Conservation (phyloP, 371 early-diverging fungal species). For the Conidiobolus incongruus region DNA sequence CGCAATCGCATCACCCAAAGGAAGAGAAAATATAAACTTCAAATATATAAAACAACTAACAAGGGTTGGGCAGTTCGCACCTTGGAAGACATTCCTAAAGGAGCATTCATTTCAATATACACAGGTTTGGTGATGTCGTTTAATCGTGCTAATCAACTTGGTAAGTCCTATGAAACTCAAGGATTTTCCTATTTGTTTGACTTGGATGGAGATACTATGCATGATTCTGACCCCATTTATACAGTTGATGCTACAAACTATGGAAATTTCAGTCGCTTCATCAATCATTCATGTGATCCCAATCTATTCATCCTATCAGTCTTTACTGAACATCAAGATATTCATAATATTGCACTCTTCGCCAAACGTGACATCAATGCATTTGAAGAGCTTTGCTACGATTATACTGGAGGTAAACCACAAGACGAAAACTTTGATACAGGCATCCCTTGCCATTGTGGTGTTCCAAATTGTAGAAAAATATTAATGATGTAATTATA, state of each 20-base stretch:
- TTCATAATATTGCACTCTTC: too few relatives aligned
- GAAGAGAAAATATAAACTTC: constrained; percentile 17
- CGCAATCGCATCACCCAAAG: constrained; percentile 40
- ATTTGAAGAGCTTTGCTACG: too few relatives aligned
- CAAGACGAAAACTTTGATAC: too few relatives aligned
- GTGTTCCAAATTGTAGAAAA: too few relatives aligned
- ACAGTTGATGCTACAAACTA: constrained; percentile 33
- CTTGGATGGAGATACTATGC: constrained; percentile 19
- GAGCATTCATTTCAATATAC: constrained; percentile 37
- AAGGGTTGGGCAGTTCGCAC: constrained; percentile 45
- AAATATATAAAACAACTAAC: constrained; percentile 19
- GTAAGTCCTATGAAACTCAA: constrained; percentile 14
- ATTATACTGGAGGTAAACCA: too few relatives aligned
- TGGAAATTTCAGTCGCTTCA: constrained; percentile 44
- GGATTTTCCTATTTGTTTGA: constrained; percentile 32
- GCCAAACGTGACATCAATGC: too few relatives aligned
- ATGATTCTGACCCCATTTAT: constrained; percentile 11
- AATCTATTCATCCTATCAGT: constrained; percentile 25
- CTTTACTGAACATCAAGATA: constrained; percentile 17
- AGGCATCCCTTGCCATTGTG: too few relatives aligned
- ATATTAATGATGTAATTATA: too few relatives aligned
- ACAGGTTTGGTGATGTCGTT: constrained; percentile 33
- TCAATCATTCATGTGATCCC: constrained; percentile 50
- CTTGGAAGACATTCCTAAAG: constrained; percentile 13
- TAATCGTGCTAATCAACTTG: constrained; percentile 20